Conservation (phyloP, 2,329 filamentous ascomycete species). For the Stachybotrys elegans region DNA sequence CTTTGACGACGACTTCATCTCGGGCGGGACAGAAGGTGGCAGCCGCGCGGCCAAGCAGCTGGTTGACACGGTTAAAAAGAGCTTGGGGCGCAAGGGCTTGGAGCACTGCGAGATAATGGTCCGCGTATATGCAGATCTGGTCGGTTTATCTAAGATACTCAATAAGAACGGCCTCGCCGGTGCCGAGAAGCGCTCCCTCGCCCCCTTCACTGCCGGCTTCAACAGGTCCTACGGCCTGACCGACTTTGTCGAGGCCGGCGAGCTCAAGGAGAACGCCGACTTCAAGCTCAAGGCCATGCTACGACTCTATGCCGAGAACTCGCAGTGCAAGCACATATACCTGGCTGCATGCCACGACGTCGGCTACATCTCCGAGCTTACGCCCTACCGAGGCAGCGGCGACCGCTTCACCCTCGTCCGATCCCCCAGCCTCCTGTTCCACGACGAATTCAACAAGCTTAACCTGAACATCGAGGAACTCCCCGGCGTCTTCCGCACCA, state of each 20-base stretch:
- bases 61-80: conserved; percentile 42
- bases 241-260: conserved; percentile 58
- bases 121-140: conserved; percentile 52
- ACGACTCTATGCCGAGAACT: conserved; percentile 49
- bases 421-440: conserved; percentile 38
- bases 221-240: conserved; percentile 52
- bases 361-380: conserved; percentile 47
- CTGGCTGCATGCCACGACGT: conserved; percentile 58
- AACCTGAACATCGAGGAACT: conserved; percentile 46
- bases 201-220: conserved; percentile 52
- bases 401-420: conserved; percentile 52
- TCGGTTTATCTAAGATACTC: conserved; percentile 44
- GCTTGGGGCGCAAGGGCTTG: conserved; percentile 40
- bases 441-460: conserved; percentile 47
- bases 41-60: conserved; percentile 48
- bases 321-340: conserved; percentile 60
- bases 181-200: conserved; percentile 49
- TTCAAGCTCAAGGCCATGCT: conserved; percentile 51
- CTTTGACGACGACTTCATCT: conserved; percentile 44
- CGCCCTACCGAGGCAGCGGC: conserved; percentile 41
- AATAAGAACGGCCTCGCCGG: conserved; percentile 40
- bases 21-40: conserved; percentile 47
- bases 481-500: conserved; percentile 45
- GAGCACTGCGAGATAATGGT: conserved; percentile 49
- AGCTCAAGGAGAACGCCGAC: conserved; percentile 54